These are phyloP conservation scores for Hymenoscyphus scutula DNA, from an alignment of 2,329 filamentous ascomycete species.

Conservation along the genomic window DNA sequence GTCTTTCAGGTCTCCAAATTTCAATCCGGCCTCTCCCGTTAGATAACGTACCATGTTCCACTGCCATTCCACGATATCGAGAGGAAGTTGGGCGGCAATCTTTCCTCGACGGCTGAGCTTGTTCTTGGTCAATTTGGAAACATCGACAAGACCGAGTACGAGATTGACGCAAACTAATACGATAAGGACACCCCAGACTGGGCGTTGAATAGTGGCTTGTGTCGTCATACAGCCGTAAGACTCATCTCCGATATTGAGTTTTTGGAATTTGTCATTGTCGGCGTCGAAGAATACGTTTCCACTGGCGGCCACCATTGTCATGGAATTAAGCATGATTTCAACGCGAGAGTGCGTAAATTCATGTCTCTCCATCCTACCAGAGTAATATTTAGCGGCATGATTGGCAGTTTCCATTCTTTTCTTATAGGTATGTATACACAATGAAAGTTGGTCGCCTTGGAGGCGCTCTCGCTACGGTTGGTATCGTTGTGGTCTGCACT, in stretches of 20 bases:
- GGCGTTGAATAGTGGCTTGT: neutral
- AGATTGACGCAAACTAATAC: neutral
- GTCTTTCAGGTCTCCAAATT: neutral
- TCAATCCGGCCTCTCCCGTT: neutral
- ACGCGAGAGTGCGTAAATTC: neutral
- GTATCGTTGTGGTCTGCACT: neutral
- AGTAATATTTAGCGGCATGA: neutral
- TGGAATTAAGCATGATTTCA: neutral
- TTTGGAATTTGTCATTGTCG: neutral
- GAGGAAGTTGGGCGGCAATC: neutral
- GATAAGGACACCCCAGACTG: neutral
- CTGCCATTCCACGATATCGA: neutral
- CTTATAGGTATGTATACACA: neutral
- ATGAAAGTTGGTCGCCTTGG: neutral
- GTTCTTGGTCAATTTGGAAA: neutral
- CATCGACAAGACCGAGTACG: neutral
- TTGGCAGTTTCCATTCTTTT: neutral
- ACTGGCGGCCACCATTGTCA: constrained; percentile 2
- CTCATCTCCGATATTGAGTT: neutral
- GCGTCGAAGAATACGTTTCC: neutral
- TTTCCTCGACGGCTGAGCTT: neutral
- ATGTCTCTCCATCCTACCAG: neutral
- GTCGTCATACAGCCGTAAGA: neutral
- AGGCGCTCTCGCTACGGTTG: neutral
- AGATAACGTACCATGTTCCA: neutral